phyloP scores from a whole-genome alignment of 2,329 filamentous ascomycete genomes.

The Paraconiothyrium brasiliense region DNA sequence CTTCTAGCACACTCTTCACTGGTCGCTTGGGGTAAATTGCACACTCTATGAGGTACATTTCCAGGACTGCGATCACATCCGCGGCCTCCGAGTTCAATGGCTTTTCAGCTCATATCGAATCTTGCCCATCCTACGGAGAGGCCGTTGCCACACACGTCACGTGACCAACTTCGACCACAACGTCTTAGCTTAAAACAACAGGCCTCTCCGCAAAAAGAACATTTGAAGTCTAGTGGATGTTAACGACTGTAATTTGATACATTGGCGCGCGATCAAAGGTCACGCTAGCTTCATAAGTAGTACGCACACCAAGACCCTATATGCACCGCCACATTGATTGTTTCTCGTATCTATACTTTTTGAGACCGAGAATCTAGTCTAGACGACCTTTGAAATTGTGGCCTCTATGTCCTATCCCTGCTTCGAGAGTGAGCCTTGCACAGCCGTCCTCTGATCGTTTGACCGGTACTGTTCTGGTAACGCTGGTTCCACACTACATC shows the following conservation, averaged over 20 bases:
- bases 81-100: slow-evolving; percentile 5
- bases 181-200: background rate
- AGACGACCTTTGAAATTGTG: background rate
- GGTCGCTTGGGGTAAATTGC: slow-evolving; percentile 9
- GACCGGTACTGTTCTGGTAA: background rate
- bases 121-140: slow-evolving; percentile 11
- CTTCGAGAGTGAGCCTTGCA: background rate
- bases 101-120: slow-evolving; percentile 6
- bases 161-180: background rate
- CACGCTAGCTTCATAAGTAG: background rate
- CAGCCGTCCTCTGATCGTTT: background rate
- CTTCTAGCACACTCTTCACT: slow-evolving; percentile 10
- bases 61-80: background rate
- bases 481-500: background rate
- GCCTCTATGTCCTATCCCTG: background rate
- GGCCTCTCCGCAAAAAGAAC: background rate
- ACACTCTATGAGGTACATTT: background rate
- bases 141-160: slow-evolving; percentile 22
- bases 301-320: background rate
- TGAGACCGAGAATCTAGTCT: background rate
- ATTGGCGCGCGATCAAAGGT: background rate
- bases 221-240: background rate
- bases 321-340: slow-evolving; percentile 13
- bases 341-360: background rate
- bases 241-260: background rate